Evolutionary conservation across 179 eudicot species (phyloP).

Genomic region (Drosera spatulata): DNA sequence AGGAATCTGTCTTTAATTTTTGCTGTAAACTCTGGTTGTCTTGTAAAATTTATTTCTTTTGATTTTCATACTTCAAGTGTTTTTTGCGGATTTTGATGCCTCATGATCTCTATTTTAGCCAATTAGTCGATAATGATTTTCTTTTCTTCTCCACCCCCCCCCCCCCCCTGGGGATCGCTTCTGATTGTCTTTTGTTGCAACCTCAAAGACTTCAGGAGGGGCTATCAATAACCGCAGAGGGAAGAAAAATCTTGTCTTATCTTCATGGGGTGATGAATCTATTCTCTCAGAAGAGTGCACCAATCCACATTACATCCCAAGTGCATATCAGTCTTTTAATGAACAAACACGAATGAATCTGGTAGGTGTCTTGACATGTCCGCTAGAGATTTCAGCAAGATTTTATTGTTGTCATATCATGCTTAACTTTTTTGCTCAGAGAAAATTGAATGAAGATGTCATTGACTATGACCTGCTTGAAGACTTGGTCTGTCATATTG

Average conservation of each 20-base stretch:
- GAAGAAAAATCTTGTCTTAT: slow-evolving; percentile 72
- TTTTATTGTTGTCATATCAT: slow-evolving; percentile 5
- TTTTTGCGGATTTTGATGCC: no score
- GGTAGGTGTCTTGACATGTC: slow-evolving; percentile 33
- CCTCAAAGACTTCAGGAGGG: slow-evolving; percentile 33
- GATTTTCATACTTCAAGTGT: no score
- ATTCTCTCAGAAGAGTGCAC: slow-evolving; percentile 54
- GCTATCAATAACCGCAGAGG: slow-evolving; percentile 74
- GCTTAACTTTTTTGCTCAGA: slow-evolving; percentile 28
- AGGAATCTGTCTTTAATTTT: no score
- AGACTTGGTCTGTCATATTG: slow-evolving; percentile 81
- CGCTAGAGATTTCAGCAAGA: slow-evolving; percentile 1
- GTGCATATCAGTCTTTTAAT: slow-evolving; percentile 55
- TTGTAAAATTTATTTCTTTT: no score
- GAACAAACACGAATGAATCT: slow-evolving; percentile 73
- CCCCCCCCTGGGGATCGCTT: no score
- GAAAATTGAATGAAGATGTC: slow-evolving; percentile 75
- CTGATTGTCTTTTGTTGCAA: no score
- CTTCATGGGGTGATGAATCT: slow-evolving; percentile 87
- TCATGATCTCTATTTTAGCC: background rate
- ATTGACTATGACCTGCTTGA: slow-evolving; percentile 98
- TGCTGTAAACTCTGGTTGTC: no score
- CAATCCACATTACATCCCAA: slow-evolving; percentile 58
- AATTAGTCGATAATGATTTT: background rate
- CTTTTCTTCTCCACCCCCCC: no score